phyloP scores from a whole-genome alignment of 139 green algal genomes.

The Nannochloris sp. region DNA sequence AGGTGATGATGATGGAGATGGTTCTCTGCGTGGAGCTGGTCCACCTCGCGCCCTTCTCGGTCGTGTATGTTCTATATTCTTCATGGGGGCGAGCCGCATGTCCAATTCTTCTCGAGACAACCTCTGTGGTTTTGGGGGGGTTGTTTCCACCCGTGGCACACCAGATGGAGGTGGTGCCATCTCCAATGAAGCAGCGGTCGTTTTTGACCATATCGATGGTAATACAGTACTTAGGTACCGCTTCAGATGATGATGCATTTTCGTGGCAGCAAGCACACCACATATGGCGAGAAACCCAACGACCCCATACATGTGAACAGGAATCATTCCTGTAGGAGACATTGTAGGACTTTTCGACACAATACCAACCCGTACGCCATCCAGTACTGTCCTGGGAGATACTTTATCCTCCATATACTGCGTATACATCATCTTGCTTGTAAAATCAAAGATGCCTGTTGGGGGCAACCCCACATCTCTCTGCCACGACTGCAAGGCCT shows the following conservation, averaged over 20 bases:
- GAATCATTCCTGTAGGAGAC: neutral
- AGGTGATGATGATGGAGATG: too few species aligned
- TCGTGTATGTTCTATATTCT: neutral
- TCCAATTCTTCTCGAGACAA: neutral
- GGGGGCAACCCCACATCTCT: slow-evolving; percentile 12
- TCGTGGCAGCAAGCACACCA: too few species aligned
- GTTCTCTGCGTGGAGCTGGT: neutral
- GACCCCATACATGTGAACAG: neutral
- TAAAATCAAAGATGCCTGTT: slow-evolving; percentile 16
- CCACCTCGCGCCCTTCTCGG: neutral
- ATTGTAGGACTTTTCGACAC: neutral
- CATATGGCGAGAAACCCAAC: too few species aligned
- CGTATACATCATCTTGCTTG: slow-evolving; percentile 18
- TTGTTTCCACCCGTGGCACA: neutral
- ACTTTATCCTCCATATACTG: slow-evolving; percentile 12
- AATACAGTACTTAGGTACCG: neutral
- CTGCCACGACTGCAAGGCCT: slow-evolving; percentile 26
- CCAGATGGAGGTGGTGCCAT: too few species aligned
- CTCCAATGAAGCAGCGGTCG: too few species aligned
- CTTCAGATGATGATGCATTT: too few species aligned
- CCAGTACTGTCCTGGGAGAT: neutral
- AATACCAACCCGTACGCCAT: neutral
- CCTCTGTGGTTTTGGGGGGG: neutral
- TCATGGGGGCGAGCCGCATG: neutral
- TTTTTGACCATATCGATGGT: neutral